A percentile compares a stretch with the other conserved stretches of the same genome.
These are phyloP conservation scores for Dryas drummondii DNA, from an alignment of 306 rosid species.

Conservation along the genomic window DNA sequence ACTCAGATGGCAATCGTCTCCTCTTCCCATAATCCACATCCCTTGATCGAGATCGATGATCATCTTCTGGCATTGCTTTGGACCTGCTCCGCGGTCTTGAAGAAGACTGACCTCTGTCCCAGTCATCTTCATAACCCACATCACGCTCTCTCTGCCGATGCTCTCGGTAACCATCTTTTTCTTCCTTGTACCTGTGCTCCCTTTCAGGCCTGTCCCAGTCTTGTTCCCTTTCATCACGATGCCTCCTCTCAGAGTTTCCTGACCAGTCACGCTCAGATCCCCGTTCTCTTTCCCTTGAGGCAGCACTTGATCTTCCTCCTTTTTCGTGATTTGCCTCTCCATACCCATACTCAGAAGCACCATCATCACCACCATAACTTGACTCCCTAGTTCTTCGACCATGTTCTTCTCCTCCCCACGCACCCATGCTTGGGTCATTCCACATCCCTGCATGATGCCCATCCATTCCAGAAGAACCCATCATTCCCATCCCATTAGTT, in stretches of 20 bases:
- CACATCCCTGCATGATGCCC: conserved; percentile 47
- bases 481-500: conserved; percentile 48
- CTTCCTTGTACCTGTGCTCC: conserved; percentile 43
- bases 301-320: conserved; percentile 35
- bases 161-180: conserved; percentile 38
- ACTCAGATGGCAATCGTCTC: conserved; percentile 47
- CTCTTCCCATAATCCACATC: conserved; percentile 52
- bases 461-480: conserved; percentile 46
- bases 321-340: conserved; percentile 44
- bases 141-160: conserved; percentile 49
- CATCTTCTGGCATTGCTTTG: conserved; percentile 39
- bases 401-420: conserved; percentile 49
- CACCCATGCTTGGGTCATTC: conserved; percentile 47
- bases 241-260: conserved; percentile 46
- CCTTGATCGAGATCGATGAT: conserved; percentile 42
- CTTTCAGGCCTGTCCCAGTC: conserved; percentile 40
- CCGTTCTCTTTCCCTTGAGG: conserved; percentile 42
- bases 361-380: conserved; percentile 51
- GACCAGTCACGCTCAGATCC: conserved; percentile 49
- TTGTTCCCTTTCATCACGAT: conserved; percentile 47
- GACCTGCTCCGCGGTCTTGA: conserved; percentile 47
- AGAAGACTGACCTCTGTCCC: conserved; percentile 47
- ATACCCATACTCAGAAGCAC: conserved; percentile 48
- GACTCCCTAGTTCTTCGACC: conserved; percentile 44
- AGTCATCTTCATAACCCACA: conserved; percentile 41